phyloP scores from a whole-genome alignment of 2,329 filamentous ascomycete genomes.

The Cercospora citrullina region DNA sequence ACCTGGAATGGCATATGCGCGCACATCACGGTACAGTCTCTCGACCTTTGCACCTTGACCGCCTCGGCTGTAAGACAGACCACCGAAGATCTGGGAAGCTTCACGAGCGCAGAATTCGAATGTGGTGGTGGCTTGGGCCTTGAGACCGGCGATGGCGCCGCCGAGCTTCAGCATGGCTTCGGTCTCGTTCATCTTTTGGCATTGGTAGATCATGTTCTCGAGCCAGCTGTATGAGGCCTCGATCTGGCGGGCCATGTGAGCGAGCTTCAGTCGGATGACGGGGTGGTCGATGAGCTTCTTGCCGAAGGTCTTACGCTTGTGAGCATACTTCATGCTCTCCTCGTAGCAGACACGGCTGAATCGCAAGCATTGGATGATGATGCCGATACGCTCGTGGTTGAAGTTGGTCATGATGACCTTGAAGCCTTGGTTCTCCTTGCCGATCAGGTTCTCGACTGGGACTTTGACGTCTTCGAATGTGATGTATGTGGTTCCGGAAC shows the following conservation, averaged over 20 bases:
- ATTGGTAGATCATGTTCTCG: slow-evolving; percentile 92
- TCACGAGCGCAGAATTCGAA: slow-evolving; percentile 98
- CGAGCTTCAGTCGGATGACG: slow-evolving; percentile 81
- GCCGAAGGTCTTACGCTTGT: slow-evolving; percentile 95
- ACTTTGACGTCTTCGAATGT: slow-evolving; percentile 99
- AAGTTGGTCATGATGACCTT: slow-evolving; percentile 99
- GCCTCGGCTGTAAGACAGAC: slow-evolving; percentile 85
- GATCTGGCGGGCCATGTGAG: slow-evolving; percentile 97
- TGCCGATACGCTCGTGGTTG: slow-evolving; percentile 98
- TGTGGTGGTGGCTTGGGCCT: slow-evolving; percentile 89
- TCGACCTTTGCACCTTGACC: slow-evolving; percentile 96
- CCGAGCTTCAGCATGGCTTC: slow-evolving; percentile 96
- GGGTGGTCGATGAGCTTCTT: slow-evolving; percentile 95
- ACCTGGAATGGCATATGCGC: slow-evolving; percentile 91
- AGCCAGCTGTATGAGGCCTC: slow-evolving; percentile 97
- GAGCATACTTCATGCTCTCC: slow-evolving; percentile 92
- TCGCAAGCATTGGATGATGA: slow-evolving; percentile 94
- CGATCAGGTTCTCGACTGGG: slow-evolving; percentile 96
- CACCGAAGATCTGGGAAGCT: slow-evolving; percentile 96
- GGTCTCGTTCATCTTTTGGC: slow-evolving; percentile 85
- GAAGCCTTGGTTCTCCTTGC: slow-evolving; percentile 98
- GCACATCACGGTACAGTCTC: slow-evolving; percentile 88
- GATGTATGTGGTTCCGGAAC: slow-evolving; percentile 91
- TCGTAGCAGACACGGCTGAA: slow-evolving; percentile 97
- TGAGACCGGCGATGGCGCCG: slow-evolving; percentile 88